Conservation (phyloP, 2,329 filamentous ascomycete species). For the Pyrenochaeta sp. region DNA sequence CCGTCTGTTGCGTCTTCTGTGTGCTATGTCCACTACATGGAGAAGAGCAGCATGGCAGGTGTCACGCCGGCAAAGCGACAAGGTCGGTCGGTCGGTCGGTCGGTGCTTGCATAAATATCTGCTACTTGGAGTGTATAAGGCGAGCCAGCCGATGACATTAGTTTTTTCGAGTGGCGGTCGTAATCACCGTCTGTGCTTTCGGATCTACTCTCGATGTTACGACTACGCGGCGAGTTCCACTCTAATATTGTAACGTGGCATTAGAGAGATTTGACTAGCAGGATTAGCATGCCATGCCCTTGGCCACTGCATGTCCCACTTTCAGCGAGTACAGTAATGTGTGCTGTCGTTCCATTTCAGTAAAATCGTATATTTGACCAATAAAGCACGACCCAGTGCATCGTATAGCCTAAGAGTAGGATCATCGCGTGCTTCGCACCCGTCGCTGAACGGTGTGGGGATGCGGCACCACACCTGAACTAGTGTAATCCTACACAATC, state of each 20-base stretch:
- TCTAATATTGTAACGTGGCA: constrained; percentile 24
- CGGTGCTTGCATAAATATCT: not conserved
- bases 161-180: constrained; percentile 11
- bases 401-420: not conserved
- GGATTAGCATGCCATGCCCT: constrained; percentile 3
- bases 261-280: constrained; percentile 16
- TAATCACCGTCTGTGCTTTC: constrained; percentile 19
- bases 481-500: constrained; percentile 25
- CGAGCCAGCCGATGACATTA: not conserved
- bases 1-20: not conserved
- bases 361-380: not conserved
- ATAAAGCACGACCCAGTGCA: not conserved
- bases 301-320: not conserved
- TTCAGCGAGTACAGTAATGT: not conserved
- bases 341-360: not conserved
- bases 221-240: constrained; percentile 16
- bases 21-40: not conserved
- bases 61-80: not conserved
- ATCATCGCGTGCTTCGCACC: not conserved
- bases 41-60: not conserved
- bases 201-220: constrained; percentile 16
- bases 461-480: constrained; percentile 11
- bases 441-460: not conserved
- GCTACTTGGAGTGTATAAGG: not conserved
- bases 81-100: not conserved